Evolutionary conservation across 495 filamentous ascomycete genomes (phyloP), one percentile per base, ranked within the genome.

Genomic region (Daldinia caldariorum): DNA sequence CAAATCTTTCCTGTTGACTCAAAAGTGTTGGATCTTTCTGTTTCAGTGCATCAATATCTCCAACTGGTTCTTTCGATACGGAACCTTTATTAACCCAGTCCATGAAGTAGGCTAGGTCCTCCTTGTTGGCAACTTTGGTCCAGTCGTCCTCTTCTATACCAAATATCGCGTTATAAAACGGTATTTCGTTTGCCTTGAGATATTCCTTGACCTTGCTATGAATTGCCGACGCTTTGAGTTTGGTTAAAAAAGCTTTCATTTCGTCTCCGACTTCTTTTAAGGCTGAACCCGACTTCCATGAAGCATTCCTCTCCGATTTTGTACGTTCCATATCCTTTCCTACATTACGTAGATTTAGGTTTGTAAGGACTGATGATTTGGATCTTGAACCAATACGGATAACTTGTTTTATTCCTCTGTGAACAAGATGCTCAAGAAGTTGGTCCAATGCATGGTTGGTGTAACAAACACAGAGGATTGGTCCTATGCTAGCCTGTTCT

Each of bases 401-500:
- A 35, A 94, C 80, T 53, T 88, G 83, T 3, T 79, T 79, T 38
- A 90, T 78, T 1, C 83, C 83, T 38, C 82, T 80, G 22, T 87
- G 76, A n/a, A 88, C 67, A 0, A 91, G 79, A 69, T 90, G 84
- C 66, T 93, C 88, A 3, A 93, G 78, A 4, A 92, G 78, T 67
- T 93, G 90, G 73, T 94, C 92, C 0, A 92, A 79, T 0, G 90
- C 89, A 71, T 92, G 89, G 59, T 92, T 92, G 4, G 91, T 92
- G 65, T 91, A 91, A 65, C 86, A 88, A 4, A 82, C 81, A 59
- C 82, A 82, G 3, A 94, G 74, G 20, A 93, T 89, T 0, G 91
- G 90, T 0, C 90, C 89, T n/a, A 91, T 76, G 0, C 76, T 35
- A 0, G 81, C 79, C 43, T 69, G 67, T 0, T 68, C 72, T 51